Base-by-base conservation (phyloP, 306 rosid genomes). In the Dicorynia guianensis region DNA sequence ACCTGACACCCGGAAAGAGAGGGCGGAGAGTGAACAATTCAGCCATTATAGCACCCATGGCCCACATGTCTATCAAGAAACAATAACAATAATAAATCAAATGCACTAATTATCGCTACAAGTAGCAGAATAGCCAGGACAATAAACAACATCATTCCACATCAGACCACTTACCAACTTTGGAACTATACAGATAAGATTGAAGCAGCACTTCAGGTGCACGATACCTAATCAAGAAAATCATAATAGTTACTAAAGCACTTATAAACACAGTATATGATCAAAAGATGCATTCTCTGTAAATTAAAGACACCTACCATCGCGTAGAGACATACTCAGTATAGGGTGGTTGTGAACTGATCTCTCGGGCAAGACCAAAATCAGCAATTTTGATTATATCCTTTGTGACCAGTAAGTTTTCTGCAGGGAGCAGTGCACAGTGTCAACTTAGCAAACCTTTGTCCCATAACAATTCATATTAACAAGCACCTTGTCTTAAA, bases 1-100 rank as follows among this genome's bases (percentile, higher is more conserved):
- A 96, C 99, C 98, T 96, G 62, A 69, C 81, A 19, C 99, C 99
- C 0, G 99, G 99, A 71, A 96, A 96, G 42, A 96, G 91, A 69
- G 99, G 99, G 47, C 98, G 97, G 25, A 92, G 98, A 60, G 93
- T 77, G 64, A 92, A 84, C 83, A 96, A 84, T 85, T 96, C 99
- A 4, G 98, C 93, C 96, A 96, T 90, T 68, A 96, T 96, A 78
- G 99, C 99, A 70, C 99, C 99, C 99, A 96, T 96, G 64, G 99
- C 99, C 99, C 99, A 96, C 98, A 96, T 90, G 81, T 96, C 99
- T 96, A 72, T 15, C 73, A 54, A 39, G 67, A 42, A 15, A 49
- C 3, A 40, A 62, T n/a, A 64, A 38, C 52, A 76, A 12, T 10
- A 52, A 58, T 14, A 50, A 61, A 54, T 33, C 50, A 72, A 71